A percentile compares a stretch with the other conserved stretches of the same genome.
Evolutionary conservation across 495 filamentous ascomycete genomes (phyloP).

Genomic region (Lentithecium fluviatile): DNA sequence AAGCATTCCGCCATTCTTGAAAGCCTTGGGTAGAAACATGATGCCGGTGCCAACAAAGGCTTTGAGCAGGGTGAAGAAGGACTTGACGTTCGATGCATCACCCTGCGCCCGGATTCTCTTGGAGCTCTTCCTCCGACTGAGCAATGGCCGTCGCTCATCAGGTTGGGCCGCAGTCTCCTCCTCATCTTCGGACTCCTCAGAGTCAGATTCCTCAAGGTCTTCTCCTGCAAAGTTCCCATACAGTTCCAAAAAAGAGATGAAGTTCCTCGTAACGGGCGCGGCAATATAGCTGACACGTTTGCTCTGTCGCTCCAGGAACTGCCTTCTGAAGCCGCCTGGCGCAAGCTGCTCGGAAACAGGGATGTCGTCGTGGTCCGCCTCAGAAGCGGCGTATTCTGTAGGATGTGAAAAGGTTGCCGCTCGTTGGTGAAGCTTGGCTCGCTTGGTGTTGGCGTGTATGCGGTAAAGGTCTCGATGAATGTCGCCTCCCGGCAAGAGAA

Average conservation of each 20-base stretch:
- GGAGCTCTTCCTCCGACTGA: slow-evolving; percentile 51
- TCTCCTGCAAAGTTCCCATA: slow-evolving; percentile 73
- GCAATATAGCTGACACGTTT: slow-evolving; percentile 45
- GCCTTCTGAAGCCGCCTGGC: slow-evolving; percentile 62
- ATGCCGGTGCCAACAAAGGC: slow-evolving; percentile 67
- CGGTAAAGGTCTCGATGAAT: slow-evolving; percentile 69
- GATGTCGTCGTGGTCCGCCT: slow-evolving; percentile 33
- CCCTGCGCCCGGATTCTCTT: slow-evolving; percentile 46
- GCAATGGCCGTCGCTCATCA: slow-evolving; percentile 50
- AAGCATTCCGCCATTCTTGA: slow-evolving; percentile 65
- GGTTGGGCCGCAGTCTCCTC: slow-evolving; percentile 46
- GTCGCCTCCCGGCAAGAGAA: slow-evolving; percentile 65
- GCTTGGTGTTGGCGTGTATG: slow-evolving; percentile 49
- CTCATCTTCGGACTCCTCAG: slow-evolving; percentile 48
- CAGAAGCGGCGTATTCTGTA: slow-evolving; percentile 20
- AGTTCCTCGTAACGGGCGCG: slow-evolving; percentile 59
- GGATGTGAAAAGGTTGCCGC: slow-evolving; percentile 59
- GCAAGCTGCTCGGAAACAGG: slow-evolving; percentile 54
- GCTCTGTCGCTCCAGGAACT: slow-evolving; percentile 40
- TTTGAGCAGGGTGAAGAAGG: slow-evolving; percentile 68
- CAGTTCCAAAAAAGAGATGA: slow-evolving; percentile 66
- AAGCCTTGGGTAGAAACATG: slow-evolving; percentile 68
- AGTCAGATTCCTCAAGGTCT: slow-evolving; percentile 62
- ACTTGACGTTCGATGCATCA: slow-evolving; percentile 58
- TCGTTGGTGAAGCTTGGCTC: slow-evolving; percentile 50